Percentiles rank a stretch among this genome's conserved stretches.
Evolutionary conservation across 257 asterid species (phyloP).

Genomic region (Ajuga chamaepitys): DNA sequence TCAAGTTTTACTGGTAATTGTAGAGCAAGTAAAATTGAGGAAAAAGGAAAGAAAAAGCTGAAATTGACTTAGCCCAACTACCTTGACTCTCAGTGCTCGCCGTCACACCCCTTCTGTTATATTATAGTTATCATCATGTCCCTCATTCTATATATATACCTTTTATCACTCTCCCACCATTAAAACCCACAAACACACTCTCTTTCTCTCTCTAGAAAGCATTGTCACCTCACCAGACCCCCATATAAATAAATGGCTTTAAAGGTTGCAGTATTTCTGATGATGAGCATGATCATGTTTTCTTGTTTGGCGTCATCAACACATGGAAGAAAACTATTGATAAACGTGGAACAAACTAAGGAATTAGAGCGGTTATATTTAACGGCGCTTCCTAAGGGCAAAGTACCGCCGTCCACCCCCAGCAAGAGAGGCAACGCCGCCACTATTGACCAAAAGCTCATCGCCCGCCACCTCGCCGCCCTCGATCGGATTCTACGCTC

Average conservation of each 20-base stretch:
- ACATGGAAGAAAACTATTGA: conserved; percentile 34
- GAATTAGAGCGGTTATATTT: conserved; percentile 21
- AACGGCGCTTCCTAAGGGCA: conserved; percentile 47
- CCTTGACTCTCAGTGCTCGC: neutral
- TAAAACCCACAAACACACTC: neutral
- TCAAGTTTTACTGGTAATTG: no score
- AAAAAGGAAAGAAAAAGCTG: conserved; percentile 6
- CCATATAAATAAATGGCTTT: conserved; percentile 31
- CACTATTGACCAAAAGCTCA: conserved; percentile 29
- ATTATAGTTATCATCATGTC: neutral
- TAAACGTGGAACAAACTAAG: neutral
- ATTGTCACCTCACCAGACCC: neutral
- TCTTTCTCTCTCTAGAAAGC: neutral
- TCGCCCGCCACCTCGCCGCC: conserved; percentile 50
- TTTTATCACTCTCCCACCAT: conserved; percentile 1
- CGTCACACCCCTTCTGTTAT: conserved; percentile 9
- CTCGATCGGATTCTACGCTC: conserved; percentile 53
- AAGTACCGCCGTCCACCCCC: conserved; percentile 45
- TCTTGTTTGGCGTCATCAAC: conserved; percentile 16
- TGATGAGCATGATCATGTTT: conserved; percentile 17
- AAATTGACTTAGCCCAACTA: conserved; percentile 36
- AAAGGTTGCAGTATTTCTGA: conserved; percentile 1
- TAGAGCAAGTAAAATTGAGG: no score
- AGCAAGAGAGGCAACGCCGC: conserved; percentile 42
- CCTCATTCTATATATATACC: neutral